Evolutionary conservation across 2,329 filamentous ascomycete species (phyloP).

Genomic region (Diaporthe citri): DNA sequence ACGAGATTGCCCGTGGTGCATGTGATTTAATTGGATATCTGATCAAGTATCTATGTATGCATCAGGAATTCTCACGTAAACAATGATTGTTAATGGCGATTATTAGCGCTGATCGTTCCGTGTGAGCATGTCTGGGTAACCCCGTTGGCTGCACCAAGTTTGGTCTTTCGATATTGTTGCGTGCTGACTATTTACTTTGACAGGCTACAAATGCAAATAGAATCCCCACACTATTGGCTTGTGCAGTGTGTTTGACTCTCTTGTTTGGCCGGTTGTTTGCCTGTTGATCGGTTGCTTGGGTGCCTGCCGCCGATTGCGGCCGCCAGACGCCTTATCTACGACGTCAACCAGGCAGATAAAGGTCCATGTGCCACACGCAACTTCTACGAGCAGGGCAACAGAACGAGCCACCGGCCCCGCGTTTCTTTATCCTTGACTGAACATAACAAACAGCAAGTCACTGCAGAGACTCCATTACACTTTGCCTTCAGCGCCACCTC

Average conservation of each 20-base stretch:
- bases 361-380: background rate
- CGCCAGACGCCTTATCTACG: background rate
- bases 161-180: background rate
- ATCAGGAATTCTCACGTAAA: too few relatives aligned
- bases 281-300: background rate
- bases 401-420: background rate
- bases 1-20: background rate
- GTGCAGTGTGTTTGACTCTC: background rate
- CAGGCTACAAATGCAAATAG: background rate
- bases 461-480: background rate
- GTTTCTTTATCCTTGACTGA: background rate
- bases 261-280: background rate
- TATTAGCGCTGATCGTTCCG: too few relatives aligned
- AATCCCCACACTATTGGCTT: background rate
- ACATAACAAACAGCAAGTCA: background rate
- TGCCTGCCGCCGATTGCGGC: background rate
- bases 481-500: background rate
- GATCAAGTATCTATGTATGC: too few relatives aligned
- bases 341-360: background rate
- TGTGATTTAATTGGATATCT: too few relatives aligned
- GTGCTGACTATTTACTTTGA: background rate
- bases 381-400: background rate
- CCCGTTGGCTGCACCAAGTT: background rate
- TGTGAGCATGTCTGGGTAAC: too few relatives aligned
- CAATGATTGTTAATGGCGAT: too few relatives aligned